Conservation (phyloP, 192 early-diverging fungal species). For the Gryganskiella cystojenkinii region DNA sequence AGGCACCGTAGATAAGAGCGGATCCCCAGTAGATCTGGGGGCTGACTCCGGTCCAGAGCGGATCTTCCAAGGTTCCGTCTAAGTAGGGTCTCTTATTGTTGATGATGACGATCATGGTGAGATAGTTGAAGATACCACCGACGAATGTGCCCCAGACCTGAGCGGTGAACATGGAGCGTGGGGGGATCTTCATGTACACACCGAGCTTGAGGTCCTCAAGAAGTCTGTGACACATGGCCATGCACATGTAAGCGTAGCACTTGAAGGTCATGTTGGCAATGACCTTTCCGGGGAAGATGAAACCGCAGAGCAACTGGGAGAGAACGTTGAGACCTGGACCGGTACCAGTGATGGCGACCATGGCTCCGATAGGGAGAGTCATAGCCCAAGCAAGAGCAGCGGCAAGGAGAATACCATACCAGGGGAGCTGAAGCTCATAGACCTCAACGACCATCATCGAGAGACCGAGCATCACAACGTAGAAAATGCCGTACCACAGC, state of each 20-base stretch:
- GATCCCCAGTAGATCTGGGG: slow-evolving; percentile 38
- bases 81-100: slow-evolving; percentile 23
- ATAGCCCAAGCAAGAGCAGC: slow-evolving; percentile 42
- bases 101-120: slow-evolving; percentile 43
- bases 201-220: slow-evolving; percentile 77
- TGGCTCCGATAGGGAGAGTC: slow-evolving; percentile 62
- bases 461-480: slow-evolving; percentile 43
- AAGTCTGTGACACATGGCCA: slow-evolving; percentile 81
- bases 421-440: slow-evolving; percentile 52
- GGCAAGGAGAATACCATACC: slow-evolving; percentile 56
- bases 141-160: slow-evolving; percentile 67
- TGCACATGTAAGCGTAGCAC: slow-evolving; percentile 59
- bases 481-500: slow-evolving; percentile 58
- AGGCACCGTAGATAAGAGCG: slow-evolving; percentile 73
- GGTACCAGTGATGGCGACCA: slow-evolving; percentile 58
- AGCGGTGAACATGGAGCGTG: slow-evolving; percentile 69
- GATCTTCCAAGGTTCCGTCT: slow-evolving; percentile 39
- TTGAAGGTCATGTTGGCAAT: slow-evolving; percentile 68
- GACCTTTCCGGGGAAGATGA: slow-evolving; percentile 61
- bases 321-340: slow-evolving; percentile 62
- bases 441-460: slow-evolving; percentile 41
- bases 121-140: slow-evolving; percentile 55
- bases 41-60: slow-evolving; percentile 53
- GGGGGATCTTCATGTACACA: slow-evolving; percentile 79
- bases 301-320: slow-evolving; percentile 65